Percentiles rank a stretch among this genome's conserved stretches.
phyloP scores from a whole-genome alignment of 768 basidiomycete species.

The Suillus bovinus region DNA sequence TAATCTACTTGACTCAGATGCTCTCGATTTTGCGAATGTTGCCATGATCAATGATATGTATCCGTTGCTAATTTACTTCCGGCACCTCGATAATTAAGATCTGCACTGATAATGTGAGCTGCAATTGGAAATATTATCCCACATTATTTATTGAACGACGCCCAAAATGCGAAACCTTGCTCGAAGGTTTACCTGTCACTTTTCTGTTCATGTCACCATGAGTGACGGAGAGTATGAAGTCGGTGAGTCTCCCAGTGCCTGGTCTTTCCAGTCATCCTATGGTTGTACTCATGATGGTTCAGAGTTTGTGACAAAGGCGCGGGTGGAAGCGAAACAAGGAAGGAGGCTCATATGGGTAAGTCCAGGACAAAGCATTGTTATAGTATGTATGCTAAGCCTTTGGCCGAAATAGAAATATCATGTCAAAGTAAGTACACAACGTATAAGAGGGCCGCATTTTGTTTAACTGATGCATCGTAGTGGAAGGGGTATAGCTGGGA shows the following conservation, averaged over 20 bases:
- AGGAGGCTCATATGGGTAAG: conserved; percentile 54
- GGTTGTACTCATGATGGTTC: not conserved
- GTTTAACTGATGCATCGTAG: conserved; percentile 32
- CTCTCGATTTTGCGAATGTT: conserved; percentile 1
- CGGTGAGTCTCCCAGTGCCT: conserved; percentile 42
- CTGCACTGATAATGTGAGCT: not conserved
- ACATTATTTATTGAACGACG: not conserved
- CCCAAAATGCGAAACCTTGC: not conserved
- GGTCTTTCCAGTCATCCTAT: conserved; percentile 6
- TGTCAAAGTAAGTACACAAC: conserved; percentile 49
- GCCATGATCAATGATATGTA: no score
- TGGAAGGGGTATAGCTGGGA: conserved; percentile 60
- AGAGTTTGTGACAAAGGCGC: conserved; percentile 59
- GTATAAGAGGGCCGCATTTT: not conserved
- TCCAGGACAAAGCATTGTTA: not conserved
- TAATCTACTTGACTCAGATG: conserved; percentile 10
- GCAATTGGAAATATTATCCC: conserved; percentile 23
- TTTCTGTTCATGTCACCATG: conserved; percentile 25
- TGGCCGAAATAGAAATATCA: conserved; percentile 46
- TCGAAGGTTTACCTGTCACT: not conserved
- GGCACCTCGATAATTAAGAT: not conserved
- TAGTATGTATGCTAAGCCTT: not conserved
- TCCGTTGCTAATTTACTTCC: not conserved
- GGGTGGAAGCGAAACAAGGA: conserved; percentile 45
- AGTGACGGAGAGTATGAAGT: conserved; percentile 65